These are phyloP conservation scores for Leptomonas pyrrhocoris DNA, from an alignment of 208 protist genomes.

Conservation along the genomic window DNA sequence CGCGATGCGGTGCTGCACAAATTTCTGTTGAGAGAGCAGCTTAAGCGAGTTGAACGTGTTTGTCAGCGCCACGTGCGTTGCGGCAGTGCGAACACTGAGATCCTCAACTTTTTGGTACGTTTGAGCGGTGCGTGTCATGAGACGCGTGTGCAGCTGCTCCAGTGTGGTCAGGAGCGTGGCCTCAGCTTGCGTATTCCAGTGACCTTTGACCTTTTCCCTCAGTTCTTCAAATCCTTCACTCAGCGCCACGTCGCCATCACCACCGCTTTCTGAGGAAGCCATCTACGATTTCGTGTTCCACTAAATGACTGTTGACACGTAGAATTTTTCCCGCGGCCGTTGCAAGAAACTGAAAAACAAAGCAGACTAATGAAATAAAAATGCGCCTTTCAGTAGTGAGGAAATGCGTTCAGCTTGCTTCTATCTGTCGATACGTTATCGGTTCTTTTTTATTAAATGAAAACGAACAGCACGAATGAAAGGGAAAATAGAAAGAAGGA, in stretches of 20 bases:
- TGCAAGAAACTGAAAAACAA: too few species aligned
- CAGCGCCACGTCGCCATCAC: constrained; percentile 15
- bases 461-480: too few species aligned
- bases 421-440: too few species aligned
- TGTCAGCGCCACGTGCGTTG: constrained; percentile 37
- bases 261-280: constrained; percentile 6
- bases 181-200: constrained; percentile 57
- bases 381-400: too few species aligned
- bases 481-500: too few species aligned
- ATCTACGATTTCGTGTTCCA: neutral
- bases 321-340: too few species aligned
- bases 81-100: constrained; percentile 35
- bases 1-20: constrained; percentile 80
- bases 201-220: constrained; percentile 26
- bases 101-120: constrained; percentile 36
- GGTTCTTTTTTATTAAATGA: too few species aligned
- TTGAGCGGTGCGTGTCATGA: constrained; percentile 24
- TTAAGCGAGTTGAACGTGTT: constrained; percentile 69
- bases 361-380: too few species aligned
- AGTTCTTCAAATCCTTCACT: constrained; percentile 29
- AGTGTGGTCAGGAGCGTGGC: constrained; percentile 47
- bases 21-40: constrained; percentile 68
- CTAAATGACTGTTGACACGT: too few species aligned
- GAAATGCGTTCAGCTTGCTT: too few species aligned
- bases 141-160: constrained; percentile 44